phyloP scores from a whole-genome alignment of 768 basidiomycete species.

The Coprinopsis marcescibilis region DNA sequence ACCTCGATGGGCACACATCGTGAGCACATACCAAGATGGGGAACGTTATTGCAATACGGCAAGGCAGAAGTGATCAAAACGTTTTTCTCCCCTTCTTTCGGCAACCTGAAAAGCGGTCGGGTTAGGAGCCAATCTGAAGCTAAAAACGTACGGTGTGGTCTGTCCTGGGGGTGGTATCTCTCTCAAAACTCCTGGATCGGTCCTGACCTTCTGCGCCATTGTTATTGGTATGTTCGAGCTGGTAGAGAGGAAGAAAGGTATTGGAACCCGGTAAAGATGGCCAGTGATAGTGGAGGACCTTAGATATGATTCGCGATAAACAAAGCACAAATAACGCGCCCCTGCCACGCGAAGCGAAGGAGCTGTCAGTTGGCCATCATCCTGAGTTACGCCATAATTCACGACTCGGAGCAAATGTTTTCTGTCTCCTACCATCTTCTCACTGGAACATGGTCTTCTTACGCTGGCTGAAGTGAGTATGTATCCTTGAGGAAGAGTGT shows the following conservation, averaged over 20 bases:
- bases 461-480: constrained; percentile 20
- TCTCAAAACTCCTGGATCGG: constrained; percentile 43
- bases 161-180: constrained; percentile 48
- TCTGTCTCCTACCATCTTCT: neutral
- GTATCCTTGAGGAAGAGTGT: no score
- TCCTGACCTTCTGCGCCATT: constrained; percentile 54
- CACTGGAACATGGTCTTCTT: neutral
- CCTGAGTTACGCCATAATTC: neutral
- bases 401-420: neutral
- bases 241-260: constrained; percentile 8
- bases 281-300: constrained; percentile 3
- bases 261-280: constrained; percentile 5
- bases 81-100: constrained; percentile 83
- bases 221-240: neutral
- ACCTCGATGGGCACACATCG: neutral
- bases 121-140: neutral
- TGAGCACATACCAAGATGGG: constrained; percentile 73
- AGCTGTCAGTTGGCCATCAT: neutral
- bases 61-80: constrained; percentile 91
- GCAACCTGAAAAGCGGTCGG: constrained; percentile 39
- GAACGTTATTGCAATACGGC: constrained; percentile 96
- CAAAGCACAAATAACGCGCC: constrained; percentile 20
- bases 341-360: neutral
- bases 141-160: constrained; percentile 38
- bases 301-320: constrained; percentile 5